Evolutionary conservation across 495 filamentous ascomycete genomes (phyloP), one percentile per base, ranked within the genome.

Genomic region (Pseudotulostoma volvatum): DNA sequence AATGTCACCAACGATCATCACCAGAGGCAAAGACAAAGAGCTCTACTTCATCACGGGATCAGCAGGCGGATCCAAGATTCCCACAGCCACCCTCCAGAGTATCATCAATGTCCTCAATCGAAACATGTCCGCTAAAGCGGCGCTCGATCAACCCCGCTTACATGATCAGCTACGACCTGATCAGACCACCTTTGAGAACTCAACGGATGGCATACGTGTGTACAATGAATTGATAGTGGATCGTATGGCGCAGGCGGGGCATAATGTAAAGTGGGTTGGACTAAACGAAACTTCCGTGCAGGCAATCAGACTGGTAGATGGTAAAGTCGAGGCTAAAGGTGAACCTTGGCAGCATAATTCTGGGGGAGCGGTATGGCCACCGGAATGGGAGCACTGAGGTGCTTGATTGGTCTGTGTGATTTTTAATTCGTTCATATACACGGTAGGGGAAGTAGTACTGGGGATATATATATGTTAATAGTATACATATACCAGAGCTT

Each of bases 151-250:
- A 14, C 74, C 77, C 1, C 47, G 80, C 0, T 43, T 82, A 18
- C 80, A 85, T 48, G 76, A 85, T 48, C 80, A 85, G 56, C 55
- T 85, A 9, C 48, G 69, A 30, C 80, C 80, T 0, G 66, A 73
- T 18, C 47, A 61, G 34, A 59, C 74, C n/a, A 49, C 44, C 1
- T 74, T 84, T 28, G 81, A 86, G 49, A 68, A 68, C 9, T n/a
- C n/a, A n/a, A n/a, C n/a, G n/a, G n/a, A n/a, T n/a, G n/a, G n/a
- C n/a, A n/a, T n/a, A n/a, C n/a, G n/a, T n/a, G 61, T 55, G 1
- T 80, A 70, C 37, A 65, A 78, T 34, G 67, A 72, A 38, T 46
- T 44, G 15, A 72, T 74, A 0, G 67, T 67, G 13, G 68, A 58
- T 7, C 73, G 59, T 38, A 49, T 86, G 65, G 43, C 46, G 25